Base-by-base conservation (phyloP, 2,329 filamentous ascomycete species). In the Sclerotinia minor region DNA sequence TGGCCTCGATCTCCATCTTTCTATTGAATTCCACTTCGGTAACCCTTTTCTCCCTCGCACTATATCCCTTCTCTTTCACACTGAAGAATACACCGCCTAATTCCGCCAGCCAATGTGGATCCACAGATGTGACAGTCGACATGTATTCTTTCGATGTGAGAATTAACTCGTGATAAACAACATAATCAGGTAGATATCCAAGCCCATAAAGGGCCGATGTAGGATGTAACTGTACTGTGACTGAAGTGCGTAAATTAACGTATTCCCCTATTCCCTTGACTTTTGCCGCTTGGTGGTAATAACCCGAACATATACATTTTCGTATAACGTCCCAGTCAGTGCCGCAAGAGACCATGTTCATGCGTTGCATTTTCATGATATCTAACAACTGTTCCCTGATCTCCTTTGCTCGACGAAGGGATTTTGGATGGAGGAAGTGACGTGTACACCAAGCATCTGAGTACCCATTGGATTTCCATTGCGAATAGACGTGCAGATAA, bases 131-230 rank as follows among this genome's bases (percentile, higher is more conserved):
- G 13, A 99, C 95, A 5, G 92, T 97, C 3, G 92, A 96, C 88
- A 99, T 97, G 81, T 98, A 99, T 78, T 98, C 95, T 77, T 97
- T 97, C 68, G 89, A 92, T 0, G 95, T 99, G 69, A 99, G 87
- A 74, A 99, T 97, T 68, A 99, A 86, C 79, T 99, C 95, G 82
- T 99, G 95, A 79, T 99, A 99, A 53, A 99, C 89, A 64, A 99
- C 92, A 76, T 98, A 98, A 77, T 99, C 95, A 1, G 96, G 95
- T 32, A 97, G 86, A 79, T 97, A 96, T 5, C 95, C 95, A 1
- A 93, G 84, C 32, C 95, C 95, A 77, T 97, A 98, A 0, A 99
- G 85, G 1, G 95, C 92, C 71, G 89, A 94, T 0, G 95, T 99
- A 1, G 95, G 95, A 77, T 99, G 96, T 41, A 99, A 84, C 77